Conservation (phyloP, 768 basidiomycete species). For the Lepiota brunneoincarnata region DNA sequence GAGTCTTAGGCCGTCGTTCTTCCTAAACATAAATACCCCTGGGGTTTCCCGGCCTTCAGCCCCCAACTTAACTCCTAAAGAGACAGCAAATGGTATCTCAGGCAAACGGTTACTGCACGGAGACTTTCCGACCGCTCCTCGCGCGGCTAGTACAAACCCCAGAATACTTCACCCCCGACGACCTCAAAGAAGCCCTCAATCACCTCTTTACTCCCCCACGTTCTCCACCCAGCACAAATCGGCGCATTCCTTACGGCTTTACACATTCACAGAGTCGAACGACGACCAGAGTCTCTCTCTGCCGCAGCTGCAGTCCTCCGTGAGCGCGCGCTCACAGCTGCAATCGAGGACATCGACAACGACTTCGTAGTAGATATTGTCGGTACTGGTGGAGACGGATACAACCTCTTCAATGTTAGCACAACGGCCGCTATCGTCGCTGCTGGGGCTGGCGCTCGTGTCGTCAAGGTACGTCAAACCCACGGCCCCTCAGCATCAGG, state of each 20-base stretch:
- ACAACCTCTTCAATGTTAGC: conserved; percentile 96
- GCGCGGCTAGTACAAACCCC: conserved; percentile 79
- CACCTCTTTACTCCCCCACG: conserved; percentile 69
- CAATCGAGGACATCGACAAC: conserved; percentile 51
- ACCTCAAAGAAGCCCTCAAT: conserved; percentile 70
- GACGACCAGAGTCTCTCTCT: conserved; percentile 71
- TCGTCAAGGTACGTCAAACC: conserved; percentile 71
- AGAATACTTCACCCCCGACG: conserved; percentile 75
- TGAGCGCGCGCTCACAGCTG: conserved; percentile 61
- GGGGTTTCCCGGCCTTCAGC: background rate
- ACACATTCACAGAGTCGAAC: conserved; percentile 76
- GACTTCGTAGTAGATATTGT: conserved; percentile 89
- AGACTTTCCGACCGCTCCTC: conserved; percentile 73
- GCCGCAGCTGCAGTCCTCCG: conserved; percentile 77
- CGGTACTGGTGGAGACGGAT: conserved; percentile 92
- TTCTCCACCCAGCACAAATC: conserved; percentile 69
- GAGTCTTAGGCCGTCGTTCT: background rate
- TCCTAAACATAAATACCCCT: background rate
- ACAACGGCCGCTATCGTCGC: conserved; percentile 93
- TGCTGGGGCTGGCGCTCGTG: conserved; percentile 89
- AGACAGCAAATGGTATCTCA: background rate
- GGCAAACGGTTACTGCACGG: conserved; percentile 25
- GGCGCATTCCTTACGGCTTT: conserved; percentile 89
- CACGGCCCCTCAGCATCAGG: background rate
- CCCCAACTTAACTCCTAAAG: background rate